Evolutionary conservation across 2,329 filamentous ascomycete genomes (phyloP), one percentile per base, ranked within the genome.

Genomic region (Beauveria sp.): DNA sequence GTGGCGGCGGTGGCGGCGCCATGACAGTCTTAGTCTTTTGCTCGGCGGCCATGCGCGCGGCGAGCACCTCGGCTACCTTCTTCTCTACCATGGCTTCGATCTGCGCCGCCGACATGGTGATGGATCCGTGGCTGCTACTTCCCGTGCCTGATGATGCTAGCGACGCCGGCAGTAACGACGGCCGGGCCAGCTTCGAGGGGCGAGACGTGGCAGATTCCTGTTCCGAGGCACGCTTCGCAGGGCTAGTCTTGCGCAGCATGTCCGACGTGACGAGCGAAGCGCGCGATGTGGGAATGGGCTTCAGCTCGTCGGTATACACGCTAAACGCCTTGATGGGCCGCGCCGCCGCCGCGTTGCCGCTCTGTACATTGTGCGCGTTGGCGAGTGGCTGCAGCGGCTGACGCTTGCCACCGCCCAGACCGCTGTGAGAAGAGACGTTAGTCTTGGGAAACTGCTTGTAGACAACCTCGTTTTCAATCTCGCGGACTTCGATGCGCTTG

Each of bases 381-480:
- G 88, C 84, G 49, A 96, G 79, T 12, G 91, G 88, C 18, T 90
- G 85, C 26, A 97, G 76, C 10, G 93, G 91, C 71, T 96, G 92
- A 18, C 93, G 83, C 60, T 80, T 77, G 8, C 3, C 20, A 9
- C 59, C 58, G 42, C 49, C 58, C 5, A 48, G 49, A 0, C 55
- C 46, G 3, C 75, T 66, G 8, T 78, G 78, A 65, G 76, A 66
- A 57, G 72, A 68, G 12, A 75, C 71, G 68, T 69, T 75, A n/a
- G 82, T 79, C 61, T 85, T 82, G 31, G 88, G 85, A 61, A 85
- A 83, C 60, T 89, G 87, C 71, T 90, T 91, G 77, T 91, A 96
- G 46, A 96, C 88, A 4, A 96, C 88, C 70, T 97, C 92, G 70
- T 98, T 98, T 74, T 98, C 93, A 62, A 96, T 90, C 73, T 98